Evolutionary conservation across 176 grass and related monocot species (phyloP).

Genomic region (Ampelocalamus luodianensis): DNA sequence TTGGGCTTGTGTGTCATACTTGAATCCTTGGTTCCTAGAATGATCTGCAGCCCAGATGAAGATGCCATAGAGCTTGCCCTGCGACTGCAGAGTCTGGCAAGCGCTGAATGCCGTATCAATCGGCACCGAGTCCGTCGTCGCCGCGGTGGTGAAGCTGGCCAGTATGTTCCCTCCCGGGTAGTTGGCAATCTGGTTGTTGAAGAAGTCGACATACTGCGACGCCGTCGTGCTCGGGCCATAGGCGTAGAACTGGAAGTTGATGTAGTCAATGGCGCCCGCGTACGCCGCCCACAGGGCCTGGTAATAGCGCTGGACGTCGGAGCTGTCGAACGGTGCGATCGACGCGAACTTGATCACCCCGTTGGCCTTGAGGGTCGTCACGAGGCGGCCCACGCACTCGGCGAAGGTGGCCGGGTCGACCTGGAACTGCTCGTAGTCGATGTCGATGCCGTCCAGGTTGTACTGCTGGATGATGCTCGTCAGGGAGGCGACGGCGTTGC

Average conservation of each 20-base stretch:
- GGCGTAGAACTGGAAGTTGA: constrained; percentile 94
- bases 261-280: constrained; percentile 60
- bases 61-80: constrained; percentile 70
- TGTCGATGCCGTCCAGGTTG: constrained; percentile 73
- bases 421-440: constrained; percentile 85
- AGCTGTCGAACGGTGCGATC: constrained; percentile 64
- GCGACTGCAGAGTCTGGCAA: constrained; percentile 56
- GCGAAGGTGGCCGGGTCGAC: constrained; percentile 60
- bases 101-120: constrained; percentile 52
- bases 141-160: constrained; percentile 74
- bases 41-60: constrained; percentile 82
- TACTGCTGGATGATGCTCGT: constrained; percentile 57
- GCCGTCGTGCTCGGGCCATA: constrained; percentile 57
- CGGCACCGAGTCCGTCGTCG: constrained; percentile 48
- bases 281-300: constrained; percentile 58
- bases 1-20: constrained; percentile 70
- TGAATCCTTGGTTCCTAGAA: constrained; percentile 60
- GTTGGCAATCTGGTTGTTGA: constrained; percentile 57
- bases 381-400: constrained; percentile 63
- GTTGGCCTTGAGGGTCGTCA: constrained; percentile 57
- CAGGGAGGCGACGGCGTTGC: constrained; percentile 65
- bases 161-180: constrained; percentile 67
- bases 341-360: constrained; percentile 78
- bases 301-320: constrained; percentile 66
- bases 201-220: constrained; percentile 57